A percentile compares a stretch with the other conserved stretches of the same genome.
phyloP scores from a whole-genome alignment of 2,329 filamentous ascomycete species.

The Pseudopyrenochaeta lycopersici region DNA sequence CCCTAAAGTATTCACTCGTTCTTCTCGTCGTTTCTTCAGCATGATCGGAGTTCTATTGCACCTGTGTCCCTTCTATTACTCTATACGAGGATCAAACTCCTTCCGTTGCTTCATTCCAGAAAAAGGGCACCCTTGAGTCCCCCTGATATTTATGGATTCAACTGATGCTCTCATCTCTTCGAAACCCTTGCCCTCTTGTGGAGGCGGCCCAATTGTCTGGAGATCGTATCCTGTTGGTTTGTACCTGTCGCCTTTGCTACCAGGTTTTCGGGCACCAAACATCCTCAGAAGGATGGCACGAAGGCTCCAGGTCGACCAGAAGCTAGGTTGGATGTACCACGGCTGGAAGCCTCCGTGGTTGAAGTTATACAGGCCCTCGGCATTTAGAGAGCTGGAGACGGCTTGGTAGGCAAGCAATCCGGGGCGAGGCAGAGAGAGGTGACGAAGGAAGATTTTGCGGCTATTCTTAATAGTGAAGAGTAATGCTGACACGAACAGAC shows the following conservation, averaged over 20 bases:
- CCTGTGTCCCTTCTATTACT: too few relatives aligned
- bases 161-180: conserved; percentile 13
- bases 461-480: conserved; percentile 5
- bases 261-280: conserved; percentile 14
- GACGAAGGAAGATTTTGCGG: conserved; percentile 5
- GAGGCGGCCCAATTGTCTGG: conserved; percentile 10
- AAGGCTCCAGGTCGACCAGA: conserved; percentile 14
- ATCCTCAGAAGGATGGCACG: conserved; percentile 10
- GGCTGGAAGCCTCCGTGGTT: conserved; percentile 16
- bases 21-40: too few relatives aligned
- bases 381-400: conserved; percentile 6
- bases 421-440: conserved; percentile 11
- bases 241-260: conserved; percentile 12
- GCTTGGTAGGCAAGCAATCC: conserved; percentile 7
- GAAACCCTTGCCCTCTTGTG: conserved; percentile 12
- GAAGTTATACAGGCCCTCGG: conserved; percentile 15
- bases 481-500: conserved; percentile 4
- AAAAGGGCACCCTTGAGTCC: conserved; percentile 9
- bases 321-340: conserved; percentile 15
- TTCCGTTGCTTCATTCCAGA: conserved; percentile 7
- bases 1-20: too few relatives aligned
- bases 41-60: too few relatives aligned
- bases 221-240: conserved; percentile 14
- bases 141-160: conserved; percentile 7
- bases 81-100: too few relatives aligned